Evolutionary conservation across 257 asterid genomes (phyloP), one percentile per base, ranked within the genome.

Genomic region (Eucommia ulmoides): DNA sequence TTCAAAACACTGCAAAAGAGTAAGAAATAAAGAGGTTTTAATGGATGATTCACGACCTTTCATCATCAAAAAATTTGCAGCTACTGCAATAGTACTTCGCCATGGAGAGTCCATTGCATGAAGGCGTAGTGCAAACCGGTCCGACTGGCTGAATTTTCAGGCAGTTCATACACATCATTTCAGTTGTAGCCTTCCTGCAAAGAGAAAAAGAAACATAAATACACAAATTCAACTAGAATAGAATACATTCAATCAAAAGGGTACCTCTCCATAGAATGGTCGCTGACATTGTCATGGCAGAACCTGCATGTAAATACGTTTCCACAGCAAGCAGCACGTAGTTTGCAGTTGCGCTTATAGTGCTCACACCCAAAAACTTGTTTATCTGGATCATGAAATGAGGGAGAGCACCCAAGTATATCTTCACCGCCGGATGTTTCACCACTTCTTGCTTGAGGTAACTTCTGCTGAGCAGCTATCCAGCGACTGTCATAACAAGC

Each of bases 121-220:
- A 80, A 42, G 83, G 80, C 15, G 86, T 80, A 29, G 59, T 61
- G 79, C 97, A 89, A 58, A 64, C 66, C 1, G 93, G 81, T n/a
- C 96, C 97, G 61, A 89, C 76, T 17, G 94, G 84, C 55, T 89
- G 96, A 42, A 80, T 61, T 73, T 71, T 75, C 51, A 89, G 82
- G 75, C 97, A 89, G 50, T 80, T 80, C 97, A 89, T 89, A 48
- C 97, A 89, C 81, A 89, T 70, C 97, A 89, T 89, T 70, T 89
- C 97, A 45, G 96, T 74, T 53, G 97, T 89, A 42, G 88, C 91
- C 64, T 89, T 89, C 81, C 97, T 89, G 82, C 53, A 76, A 62
- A 38, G 21, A 60, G 38, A 50, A 24, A 6, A 23, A 29, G 23
- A 45, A 54, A 59, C 33, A 62, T 49, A 22, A 45, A 25, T 20